These are phyloP conservation scores for Brassica carinata DNA, from an alignment of 345 rosid genomes.

Conservation along the genomic window DNA sequence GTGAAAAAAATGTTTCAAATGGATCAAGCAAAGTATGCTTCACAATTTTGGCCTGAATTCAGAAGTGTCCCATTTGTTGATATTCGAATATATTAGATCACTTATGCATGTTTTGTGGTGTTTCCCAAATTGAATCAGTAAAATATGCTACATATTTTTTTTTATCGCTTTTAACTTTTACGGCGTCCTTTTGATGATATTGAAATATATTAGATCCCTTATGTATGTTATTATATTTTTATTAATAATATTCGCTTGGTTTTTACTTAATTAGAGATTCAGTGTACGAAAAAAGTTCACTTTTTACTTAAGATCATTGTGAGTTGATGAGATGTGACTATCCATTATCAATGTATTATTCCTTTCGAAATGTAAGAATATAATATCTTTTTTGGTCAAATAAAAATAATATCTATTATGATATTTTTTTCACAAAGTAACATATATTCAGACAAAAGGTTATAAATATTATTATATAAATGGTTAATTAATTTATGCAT, in stretches of 20 bases:
- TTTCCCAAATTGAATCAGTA: too few species aligned
- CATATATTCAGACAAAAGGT: neutral
- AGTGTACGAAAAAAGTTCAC: neutral
- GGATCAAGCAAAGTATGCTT: neutral
- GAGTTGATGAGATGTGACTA: neutral
- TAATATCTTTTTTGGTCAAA: too few species aligned
- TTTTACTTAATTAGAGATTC: neutral
- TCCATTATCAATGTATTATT: too few species aligned
- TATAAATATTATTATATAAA: too few species aligned
- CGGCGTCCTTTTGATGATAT: too few species aligned
- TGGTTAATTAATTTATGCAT: too few species aligned
- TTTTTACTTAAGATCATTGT: neutral
- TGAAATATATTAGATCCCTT: neutral
- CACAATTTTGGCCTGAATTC: neutral
- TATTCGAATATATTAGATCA: neutral
- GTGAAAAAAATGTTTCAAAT: too few species aligned
- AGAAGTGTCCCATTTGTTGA: neutral
- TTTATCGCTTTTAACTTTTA: too few species aligned
- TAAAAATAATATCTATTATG: too few species aligned
- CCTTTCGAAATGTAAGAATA: neutral
- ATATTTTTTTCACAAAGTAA: neutral
- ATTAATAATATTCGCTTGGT: neutral
- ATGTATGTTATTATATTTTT: neutral
- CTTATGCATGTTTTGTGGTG: too few species aligned
- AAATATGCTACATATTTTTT: too few species aligned